Evolutionary conservation across 2,329 filamentous ascomycete genomes (phyloP).

Genomic region (Nothopassalora personata): DNA sequence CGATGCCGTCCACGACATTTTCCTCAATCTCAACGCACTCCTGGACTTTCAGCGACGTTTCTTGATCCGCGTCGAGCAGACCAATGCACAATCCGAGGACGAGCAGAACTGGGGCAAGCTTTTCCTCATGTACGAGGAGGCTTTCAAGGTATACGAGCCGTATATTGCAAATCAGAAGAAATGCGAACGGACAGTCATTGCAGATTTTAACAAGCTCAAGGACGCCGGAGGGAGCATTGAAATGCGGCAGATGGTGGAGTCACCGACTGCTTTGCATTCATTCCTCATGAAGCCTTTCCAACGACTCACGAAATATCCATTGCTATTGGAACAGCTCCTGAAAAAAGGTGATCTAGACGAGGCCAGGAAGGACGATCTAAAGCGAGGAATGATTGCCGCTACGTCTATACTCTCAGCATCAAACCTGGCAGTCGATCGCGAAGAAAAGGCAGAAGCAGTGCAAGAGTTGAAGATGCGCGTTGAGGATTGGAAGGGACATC

Average conservation of each 20-base stretch:
- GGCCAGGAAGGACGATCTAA: constrained; percentile 65
- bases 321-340: constrained; percentile 79
- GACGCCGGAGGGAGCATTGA: constrained; percentile 60
- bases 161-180: constrained; percentile 96
- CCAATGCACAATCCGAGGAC: constrained; percentile 71
- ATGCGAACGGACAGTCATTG: constrained; percentile 76
- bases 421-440: constrained; percentile 84
- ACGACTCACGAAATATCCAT: constrained; percentile 85
- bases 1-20: constrained; percentile 88
- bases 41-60: constrained; percentile 94
- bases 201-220: constrained; percentile 81
- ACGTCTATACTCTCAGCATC: constrained; percentile 77
- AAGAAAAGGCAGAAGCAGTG: constrained; percentile 76
- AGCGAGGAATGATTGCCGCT: constrained; percentile 71
- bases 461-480: constrained; percentile 76
- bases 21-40: constrained; percentile 90
- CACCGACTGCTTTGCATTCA: constrained; percentile 80
- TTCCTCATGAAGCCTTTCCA: constrained; percentile 97
- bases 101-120: constrained; percentile 93
- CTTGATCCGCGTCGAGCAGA: constrained; percentile 90
- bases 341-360: constrained; percentile 76
- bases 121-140: constrained; percentile 77
- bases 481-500: constrained; percentile 95
- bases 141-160: constrained; percentile 88
- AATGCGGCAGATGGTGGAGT: constrained; percentile 69